Evolutionary conservation across 148 eudicot species (phyloP).

Genomic region (Salicornia ramosissima): DNA sequence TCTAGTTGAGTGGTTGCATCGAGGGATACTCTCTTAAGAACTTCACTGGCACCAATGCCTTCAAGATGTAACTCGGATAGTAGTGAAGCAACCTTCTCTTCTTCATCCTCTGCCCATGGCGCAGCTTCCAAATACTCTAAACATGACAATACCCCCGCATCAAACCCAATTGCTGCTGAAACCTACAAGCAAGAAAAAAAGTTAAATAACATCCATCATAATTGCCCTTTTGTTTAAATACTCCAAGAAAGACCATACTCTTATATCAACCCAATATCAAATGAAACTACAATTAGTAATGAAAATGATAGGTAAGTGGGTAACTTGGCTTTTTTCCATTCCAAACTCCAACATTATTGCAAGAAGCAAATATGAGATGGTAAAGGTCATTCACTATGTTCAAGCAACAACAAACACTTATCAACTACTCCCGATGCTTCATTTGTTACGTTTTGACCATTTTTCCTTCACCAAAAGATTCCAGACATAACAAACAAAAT

Average conservation of each 20-base stretch:
- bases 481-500: no score
- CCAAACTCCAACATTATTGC: background rate
- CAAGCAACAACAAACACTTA: background rate
- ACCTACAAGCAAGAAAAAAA: constrained; percentile 42
- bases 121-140: constrained; percentile 98
- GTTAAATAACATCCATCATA: background rate
- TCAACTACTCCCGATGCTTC: no score
- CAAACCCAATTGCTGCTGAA: constrained; percentile 91
- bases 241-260: background rate
- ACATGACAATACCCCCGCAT: constrained; percentile 86
- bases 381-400: no score
- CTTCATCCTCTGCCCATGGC: constrained; percentile 98
- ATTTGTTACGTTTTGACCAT: no score
- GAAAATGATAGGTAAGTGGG: background rate
- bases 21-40: constrained; percentile 72
- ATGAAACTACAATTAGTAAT: constrained; percentile 51
- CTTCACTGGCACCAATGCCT: constrained; percentile 70
- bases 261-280: constrained; percentile 54
- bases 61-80: constrained; percentile 77
- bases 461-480: no score
- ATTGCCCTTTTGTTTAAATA: background rate
- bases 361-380: background rate
- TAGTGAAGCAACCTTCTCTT: constrained; percentile 74
- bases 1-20: constrained; percentile 42
- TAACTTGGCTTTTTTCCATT: background rate